Conservation (phyloP, 495 filamentous ascomycete genomes). For the Penicillium argentinense region DNA sequence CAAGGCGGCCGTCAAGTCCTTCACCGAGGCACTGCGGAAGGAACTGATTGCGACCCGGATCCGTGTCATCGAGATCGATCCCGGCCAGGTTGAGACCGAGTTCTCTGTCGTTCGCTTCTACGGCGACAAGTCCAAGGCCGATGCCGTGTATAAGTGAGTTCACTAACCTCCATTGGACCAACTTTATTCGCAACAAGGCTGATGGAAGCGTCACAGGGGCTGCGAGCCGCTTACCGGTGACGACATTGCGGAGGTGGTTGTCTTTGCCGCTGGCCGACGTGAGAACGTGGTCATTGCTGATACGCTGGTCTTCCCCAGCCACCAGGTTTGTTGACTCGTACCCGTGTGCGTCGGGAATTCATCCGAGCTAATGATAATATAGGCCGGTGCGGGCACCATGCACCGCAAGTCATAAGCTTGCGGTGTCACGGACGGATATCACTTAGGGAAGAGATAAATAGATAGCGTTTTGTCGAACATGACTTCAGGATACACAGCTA, state of each 20-base stretch:
- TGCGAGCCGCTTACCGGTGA: conserved; percentile 91
- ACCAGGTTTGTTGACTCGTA: conserved; percentile 62
- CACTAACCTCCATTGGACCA: conserved; percentile 1
- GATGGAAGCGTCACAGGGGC: conserved; percentile 49
- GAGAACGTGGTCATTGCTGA: conserved; percentile 97
- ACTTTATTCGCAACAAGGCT: not conserved
- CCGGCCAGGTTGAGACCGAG: conserved; percentile 97
- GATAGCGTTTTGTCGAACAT: conserved; percentile 8
- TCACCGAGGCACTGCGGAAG: conserved; percentile 85
- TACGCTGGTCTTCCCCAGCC: conserved; percentile 85
- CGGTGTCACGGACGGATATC: not conserved
- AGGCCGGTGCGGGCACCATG: conserved; percentile 27
- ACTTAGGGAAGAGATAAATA: conserved; percentile 10
- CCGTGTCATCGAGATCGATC: conserved; percentile 88
- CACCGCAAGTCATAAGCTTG: conserved; percentile 25
- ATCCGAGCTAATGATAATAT: conserved; percentile 3
- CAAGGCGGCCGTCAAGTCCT: conserved; percentile 87
- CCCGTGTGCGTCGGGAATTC: not conserved
- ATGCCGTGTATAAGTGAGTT: conserved; percentile 88
- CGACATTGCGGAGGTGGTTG: conserved; percentile 92
- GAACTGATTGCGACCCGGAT: conserved; percentile 88
- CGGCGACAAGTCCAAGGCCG: conserved; percentile 91
- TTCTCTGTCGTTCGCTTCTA: conserved; percentile 93
- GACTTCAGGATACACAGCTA: conserved; percentile 10
- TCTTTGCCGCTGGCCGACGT: conserved; percentile 82